These are phyloP conservation scores for Physcomitrium patens DNA, from an alignment of 225 moss, liverwort and hornwort species.

Conservation along the genomic window DNA sequence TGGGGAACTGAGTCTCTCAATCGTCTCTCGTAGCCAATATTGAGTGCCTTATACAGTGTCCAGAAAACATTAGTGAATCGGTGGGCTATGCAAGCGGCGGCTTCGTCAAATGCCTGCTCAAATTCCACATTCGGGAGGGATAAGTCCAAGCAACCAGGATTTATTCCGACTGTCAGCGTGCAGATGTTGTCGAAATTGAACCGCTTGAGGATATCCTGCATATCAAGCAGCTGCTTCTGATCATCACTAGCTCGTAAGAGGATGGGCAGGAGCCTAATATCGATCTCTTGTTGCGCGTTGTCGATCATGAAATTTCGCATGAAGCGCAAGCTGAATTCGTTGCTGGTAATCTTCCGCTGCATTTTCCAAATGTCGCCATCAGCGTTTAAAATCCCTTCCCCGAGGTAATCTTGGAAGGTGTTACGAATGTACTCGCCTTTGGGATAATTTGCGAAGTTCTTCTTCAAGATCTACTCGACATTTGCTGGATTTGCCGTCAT, in stretches of 20 bases:
- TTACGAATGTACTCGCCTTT: slow-evolving; percentile 24
- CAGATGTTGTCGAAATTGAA: slow-evolving; percentile 58
- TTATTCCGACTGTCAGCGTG: slow-evolving; percentile 43
- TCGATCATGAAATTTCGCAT: slow-evolving; percentile 41
- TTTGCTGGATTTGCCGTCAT: slow-evolving; percentile 30
- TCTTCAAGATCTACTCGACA: slow-evolving; percentile 43
- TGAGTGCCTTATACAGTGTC: slow-evolving; percentile 23
- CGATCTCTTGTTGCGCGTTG: slow-evolving; percentile 29
- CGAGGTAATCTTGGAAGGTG: slow-evolving; percentile 22
- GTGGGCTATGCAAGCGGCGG: not conserved
- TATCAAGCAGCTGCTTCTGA: slow-evolving; percentile 14
- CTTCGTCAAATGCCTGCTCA: slow-evolving; percentile 40
- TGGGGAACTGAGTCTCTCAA: slow-evolving; percentile 27
- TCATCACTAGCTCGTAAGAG: slow-evolving; percentile 27
- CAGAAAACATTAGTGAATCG: slow-evolving; percentile 16
- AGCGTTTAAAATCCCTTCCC: slow-evolving; percentile 37
- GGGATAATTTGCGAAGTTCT: slow-evolving; percentile 44
- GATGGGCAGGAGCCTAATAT: slow-evolving; percentile 37
- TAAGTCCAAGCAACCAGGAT: slow-evolving; percentile 41
- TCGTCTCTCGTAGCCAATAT: slow-evolving; percentile 26
- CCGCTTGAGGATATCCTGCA: slow-evolving; percentile 41
- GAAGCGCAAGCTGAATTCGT: slow-evolving; percentile 46
- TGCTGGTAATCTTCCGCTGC: slow-evolving; percentile 38
- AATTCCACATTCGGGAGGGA: slow-evolving; percentile 39
- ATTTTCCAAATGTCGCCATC: slow-evolving; percentile 39